Conservation (phyloP, 106 monocot species). For the Platanthera zijinensis region DNA sequence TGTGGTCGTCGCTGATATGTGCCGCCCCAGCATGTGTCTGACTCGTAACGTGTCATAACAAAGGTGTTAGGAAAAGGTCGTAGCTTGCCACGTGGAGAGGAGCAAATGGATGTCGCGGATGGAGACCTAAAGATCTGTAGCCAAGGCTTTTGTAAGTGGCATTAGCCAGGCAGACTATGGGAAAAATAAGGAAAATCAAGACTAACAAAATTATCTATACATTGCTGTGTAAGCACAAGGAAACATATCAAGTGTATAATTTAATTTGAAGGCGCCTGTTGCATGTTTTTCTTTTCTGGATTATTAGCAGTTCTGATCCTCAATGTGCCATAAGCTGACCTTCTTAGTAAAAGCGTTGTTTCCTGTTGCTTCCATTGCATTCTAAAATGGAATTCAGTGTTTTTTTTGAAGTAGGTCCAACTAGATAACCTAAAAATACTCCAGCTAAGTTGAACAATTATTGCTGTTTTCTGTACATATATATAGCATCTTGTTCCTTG, state of each 20-base stretch:
- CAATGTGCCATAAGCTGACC: neutral
- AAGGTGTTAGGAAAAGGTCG: no score
- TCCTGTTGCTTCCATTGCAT: neutral
- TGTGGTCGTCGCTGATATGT: no score
- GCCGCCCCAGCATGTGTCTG: no score
- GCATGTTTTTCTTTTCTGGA: neutral
- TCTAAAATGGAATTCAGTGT: neutral
- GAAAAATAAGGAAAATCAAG: no score
- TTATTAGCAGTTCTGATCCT: neutral
- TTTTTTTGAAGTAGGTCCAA: neutral
- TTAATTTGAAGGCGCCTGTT: neutral
- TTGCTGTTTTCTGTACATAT: neutral
- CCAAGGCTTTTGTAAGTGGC: no score
- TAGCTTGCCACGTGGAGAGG: no score
- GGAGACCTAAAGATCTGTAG: no score
- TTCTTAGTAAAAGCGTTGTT: neutral
- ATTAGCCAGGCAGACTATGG: no score
- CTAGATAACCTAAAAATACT: neutral
- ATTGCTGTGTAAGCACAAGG: neutral
- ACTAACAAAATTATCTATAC: neutral
- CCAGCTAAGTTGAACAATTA: neutral
- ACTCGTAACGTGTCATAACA: no score
- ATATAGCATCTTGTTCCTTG: slow-evolving; percentile 1
- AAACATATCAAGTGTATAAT: neutral
- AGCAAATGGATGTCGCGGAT: no score